Evolutionary conservation across 441 rosid genomes (phyloP).

Genomic region (Pelargonium australe): DNA sequence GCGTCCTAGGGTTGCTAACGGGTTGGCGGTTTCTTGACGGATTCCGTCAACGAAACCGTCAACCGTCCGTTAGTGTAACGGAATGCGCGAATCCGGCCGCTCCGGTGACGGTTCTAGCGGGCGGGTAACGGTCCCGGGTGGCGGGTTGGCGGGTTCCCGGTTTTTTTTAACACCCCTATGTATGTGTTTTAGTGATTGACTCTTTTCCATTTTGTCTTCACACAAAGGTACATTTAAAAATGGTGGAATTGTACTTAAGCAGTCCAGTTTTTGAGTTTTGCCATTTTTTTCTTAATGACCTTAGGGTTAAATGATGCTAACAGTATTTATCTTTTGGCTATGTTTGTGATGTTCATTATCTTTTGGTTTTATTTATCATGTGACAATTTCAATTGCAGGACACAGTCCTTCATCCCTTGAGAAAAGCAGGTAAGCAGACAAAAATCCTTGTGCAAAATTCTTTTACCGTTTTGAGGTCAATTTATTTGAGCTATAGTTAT

Average conservation of each 20-base stretch:
- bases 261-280: background rate
- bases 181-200: background rate
- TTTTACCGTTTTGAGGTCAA: background rate
- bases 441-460: background rate
- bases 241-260: background rate
- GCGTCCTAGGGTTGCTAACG: too few relatives aligned
- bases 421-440: slow-evolving; percentile 40
- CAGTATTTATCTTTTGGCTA: background rate
- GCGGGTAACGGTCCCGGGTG: too few relatives aligned
- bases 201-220: background rate
- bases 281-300: background rate
- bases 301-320: background rate
- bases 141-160: too few relatives aligned
- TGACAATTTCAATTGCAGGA: slow-evolving; percentile 41
- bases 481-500: background rate
- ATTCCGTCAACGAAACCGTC: too few relatives aligned
- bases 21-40: too few relatives aligned
- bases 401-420: slow-evolving; percentile 52
- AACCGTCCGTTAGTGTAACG: too few relatives aligned
- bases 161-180: too few relatives aligned
- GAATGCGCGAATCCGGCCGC: too few relatives aligned
- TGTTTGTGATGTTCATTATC: background rate
- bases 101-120: too few relatives aligned
- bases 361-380: background rate
- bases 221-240: background rate